phyloP scores from a whole-genome alignment of 2,329 filamentous ascomycete species.

The Penicillium sp. region DNA sequence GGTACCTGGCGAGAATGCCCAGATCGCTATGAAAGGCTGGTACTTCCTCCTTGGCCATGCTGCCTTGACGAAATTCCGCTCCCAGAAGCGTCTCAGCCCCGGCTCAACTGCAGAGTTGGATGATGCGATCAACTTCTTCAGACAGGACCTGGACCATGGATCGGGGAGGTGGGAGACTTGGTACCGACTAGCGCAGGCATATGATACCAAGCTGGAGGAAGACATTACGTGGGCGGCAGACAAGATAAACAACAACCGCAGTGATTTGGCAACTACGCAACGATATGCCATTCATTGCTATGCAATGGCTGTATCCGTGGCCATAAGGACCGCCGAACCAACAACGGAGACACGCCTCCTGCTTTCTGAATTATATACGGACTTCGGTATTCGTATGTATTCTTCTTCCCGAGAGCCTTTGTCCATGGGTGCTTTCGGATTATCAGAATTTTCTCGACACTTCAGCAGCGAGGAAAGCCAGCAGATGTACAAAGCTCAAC shows the following conservation, averaged over 20 bases:
- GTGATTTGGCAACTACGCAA: constrained; percentile 75
- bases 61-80: constrained; percentile 81
- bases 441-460: constrained; percentile 65
- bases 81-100: constrained; percentile 75
- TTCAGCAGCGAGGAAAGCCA: constrained; percentile 58
- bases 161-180: constrained; percentile 85
- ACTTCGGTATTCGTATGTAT: constrained; percentile 72
- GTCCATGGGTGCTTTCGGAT: constrained; percentile 67
- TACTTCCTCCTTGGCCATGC: constrained; percentile 90
- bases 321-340: constrained; percentile 60
- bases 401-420: constrained; percentile 71
- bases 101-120: constrained; percentile 83
- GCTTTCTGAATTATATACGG: constrained; percentile 68
- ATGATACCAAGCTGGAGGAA: constrained; percentile 86
- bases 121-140: constrained; percentile 77
- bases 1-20: constrained; percentile 69
- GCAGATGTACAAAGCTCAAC: constrained; percentile 61
- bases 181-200: constrained; percentile 85
- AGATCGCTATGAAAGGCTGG: constrained; percentile 81
- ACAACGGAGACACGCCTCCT: constrained; percentile 58
- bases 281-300: constrained; percentile 83
- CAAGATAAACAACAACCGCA: constrained; percentile 83
- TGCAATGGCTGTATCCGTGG: constrained; percentile 68
- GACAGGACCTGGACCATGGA: constrained; percentile 81
- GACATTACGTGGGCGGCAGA: constrained; percentile 86